These are phyloP conservation scores for Erysimum cheiranthoides DNA, from an alignment of 345 rosid species.

Conservation along the genomic window DNA sequence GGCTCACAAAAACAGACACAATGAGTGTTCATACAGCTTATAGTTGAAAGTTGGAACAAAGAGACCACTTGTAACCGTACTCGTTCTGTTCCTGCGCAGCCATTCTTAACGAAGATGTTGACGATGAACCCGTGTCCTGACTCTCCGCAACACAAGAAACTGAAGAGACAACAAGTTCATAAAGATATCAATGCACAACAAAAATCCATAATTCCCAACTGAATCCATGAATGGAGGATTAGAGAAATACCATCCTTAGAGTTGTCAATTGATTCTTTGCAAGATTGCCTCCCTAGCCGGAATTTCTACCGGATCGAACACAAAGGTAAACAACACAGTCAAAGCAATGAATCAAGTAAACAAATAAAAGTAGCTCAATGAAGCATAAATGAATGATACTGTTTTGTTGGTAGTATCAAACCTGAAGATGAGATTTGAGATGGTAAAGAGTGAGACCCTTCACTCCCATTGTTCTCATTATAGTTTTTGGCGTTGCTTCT, in stretches of 20 bases:
- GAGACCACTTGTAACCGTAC: constrained; percentile 51
- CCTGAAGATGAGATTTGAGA: constrained; percentile 95
- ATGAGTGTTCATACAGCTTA: neutral
- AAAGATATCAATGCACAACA: constrained; percentile 19
- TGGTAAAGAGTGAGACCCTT: constrained; percentile 96
- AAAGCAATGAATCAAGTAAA: neutral
- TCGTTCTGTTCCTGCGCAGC: constrained; percentile 74
- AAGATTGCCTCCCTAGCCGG: constrained; percentile 81
- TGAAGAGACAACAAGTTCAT: constrained; percentile 42
- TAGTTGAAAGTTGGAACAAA: neutral
- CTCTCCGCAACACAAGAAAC: constrained; percentile 83
- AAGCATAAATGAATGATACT: neutral
- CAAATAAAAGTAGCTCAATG: neutral
- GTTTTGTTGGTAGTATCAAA: constrained; percentile 28
- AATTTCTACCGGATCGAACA: constrained; percentile 63
- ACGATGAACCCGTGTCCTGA: constrained; percentile 81
- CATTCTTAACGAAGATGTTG: constrained; percentile 68
- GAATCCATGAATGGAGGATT: neutral
- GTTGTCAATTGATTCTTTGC: constrained; percentile 79
- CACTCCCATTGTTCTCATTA: constrained; percentile 92
- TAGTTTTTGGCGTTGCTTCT: constrained; percentile 95
- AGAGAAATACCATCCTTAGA: constrained; percentile 77
- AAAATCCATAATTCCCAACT: neutral
- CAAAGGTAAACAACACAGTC: constrained; percentile 15
- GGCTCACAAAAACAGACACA: constrained; percentile 38